Base-by-base conservation (phyloP, 2,329 filamentous ascomycete genomes). In the Xylariaceae sp. region DNA sequence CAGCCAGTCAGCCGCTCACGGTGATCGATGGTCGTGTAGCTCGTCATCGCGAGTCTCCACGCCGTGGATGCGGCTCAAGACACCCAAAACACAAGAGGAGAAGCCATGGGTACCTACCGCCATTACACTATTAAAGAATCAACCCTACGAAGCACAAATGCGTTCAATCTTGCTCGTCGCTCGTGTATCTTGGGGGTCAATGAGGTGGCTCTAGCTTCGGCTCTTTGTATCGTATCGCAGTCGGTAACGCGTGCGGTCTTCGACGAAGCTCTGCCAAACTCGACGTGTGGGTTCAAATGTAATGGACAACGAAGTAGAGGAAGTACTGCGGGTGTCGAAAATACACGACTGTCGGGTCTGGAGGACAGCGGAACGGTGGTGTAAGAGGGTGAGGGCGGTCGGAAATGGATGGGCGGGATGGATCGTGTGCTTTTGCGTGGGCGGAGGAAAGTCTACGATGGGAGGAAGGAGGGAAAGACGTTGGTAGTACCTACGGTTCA, bases 111-210 rank as follows among this genome's bases (percentile, higher is more conserved):
- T 2, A 60, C 58, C 47, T 60, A 60, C 58, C 55, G 58, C 58
- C 58, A 60, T 60, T 58, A 60, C 53, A 54, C 55, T 55, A 46
- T 58, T 42, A 52, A 60, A n/a, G 53, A 42, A 54, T 60, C 52
- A 43, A 52, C 55, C 58, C 47, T 54, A 47, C 50, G 44, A 54
- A 51, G 44, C 47, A 58, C 45, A 56, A 19, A 40, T 37, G 31
- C 47, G 37, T 50, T 50, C 46, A 42, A 41, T 46, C 26, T 46
- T 27, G 31, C 45, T 60, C 53, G 50, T 45, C 51, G 48, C 54
- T 29, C 37, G 43, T 32, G 31, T 47, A 35, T 40, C 45, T 40
- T 37, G 31, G 35, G 27, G 19, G 32, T 27, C 37, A 47, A 37
- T 41, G 26, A 48, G 37, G 49, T 47, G 51, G 7, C 45, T 54